Conservation (phyloP, 345 rosid species). For the Arabidopsis arenosa region DNA sequence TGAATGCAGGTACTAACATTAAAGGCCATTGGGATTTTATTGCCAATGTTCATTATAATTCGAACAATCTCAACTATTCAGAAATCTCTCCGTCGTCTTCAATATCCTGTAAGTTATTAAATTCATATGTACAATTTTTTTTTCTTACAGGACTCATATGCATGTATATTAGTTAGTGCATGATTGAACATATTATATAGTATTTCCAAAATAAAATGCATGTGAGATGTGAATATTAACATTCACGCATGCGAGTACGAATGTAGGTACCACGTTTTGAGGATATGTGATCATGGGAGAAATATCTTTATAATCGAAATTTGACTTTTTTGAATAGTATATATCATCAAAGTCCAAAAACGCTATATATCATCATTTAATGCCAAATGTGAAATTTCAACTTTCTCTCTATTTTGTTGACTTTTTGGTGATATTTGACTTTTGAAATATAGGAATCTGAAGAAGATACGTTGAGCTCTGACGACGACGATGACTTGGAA, state of each 20-base stretch:
- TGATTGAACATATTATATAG: slow-evolving; percentile 7
- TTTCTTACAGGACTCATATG: not conserved
- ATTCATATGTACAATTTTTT: not conserved
- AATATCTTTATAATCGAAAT: not conserved
- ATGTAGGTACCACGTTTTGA: slow-evolving; percentile 39
- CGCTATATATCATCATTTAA: slow-evolving; percentile 11
- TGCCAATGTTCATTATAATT: slow-evolving; percentile 74
- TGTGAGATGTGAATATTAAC: slow-evolving; percentile 43
- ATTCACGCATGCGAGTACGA: slow-evolving; percentile 27
- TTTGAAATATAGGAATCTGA: slow-evolving; percentile 44
- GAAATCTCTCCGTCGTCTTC: slow-evolving; percentile 42
- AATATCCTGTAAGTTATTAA: slow-evolving; percentile 34
- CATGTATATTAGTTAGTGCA: not conserved
- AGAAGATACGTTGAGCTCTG: slow-evolving; percentile 46
- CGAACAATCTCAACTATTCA: slow-evolving; percentile 64
- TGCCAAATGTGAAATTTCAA: slow-evolving; percentile 35
- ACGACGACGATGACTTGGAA: slow-evolving; percentile 37
- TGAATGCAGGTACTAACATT: slow-evolving; percentile 63
- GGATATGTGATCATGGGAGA: slow-evolving; percentile 27
- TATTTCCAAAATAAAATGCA: slow-evolving; percentile 45
- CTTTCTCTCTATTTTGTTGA: slow-evolving; percentile 8
- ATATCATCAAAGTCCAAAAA: not conserved
- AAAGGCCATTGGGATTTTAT: slow-evolving; percentile 70
- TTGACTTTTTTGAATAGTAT: slow-evolving; percentile 38
- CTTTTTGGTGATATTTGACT: slow-evolving; percentile 31